These are phyloP conservation scores for Halophytophthora batemanensis DNA, from an alignment of 352 stramenopile genomes.

Conservation along the genomic window DNA sequence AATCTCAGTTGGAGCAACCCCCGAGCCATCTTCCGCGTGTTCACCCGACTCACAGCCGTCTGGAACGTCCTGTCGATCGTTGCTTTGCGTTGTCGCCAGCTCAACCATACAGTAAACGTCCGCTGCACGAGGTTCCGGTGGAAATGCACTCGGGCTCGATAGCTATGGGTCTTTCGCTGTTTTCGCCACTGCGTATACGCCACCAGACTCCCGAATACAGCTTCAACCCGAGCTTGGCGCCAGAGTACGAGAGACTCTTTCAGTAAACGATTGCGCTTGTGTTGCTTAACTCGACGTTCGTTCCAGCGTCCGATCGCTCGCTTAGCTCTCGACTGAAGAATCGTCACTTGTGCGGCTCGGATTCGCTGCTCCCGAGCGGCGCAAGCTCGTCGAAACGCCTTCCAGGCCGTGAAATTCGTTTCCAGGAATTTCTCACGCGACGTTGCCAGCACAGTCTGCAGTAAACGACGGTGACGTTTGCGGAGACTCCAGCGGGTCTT, in stretches of 20 bases:
- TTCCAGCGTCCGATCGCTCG: conserved; percentile 16
- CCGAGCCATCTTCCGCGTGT: conserved; percentile 1
- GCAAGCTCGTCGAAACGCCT: conserved; percentile 1
- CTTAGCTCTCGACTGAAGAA: conserved; percentile 14
- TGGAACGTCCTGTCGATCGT: conserved; percentile 1
- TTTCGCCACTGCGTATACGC: conserved; percentile 7
- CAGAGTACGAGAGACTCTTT: conserved; percentile 14
- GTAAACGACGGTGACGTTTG: conserved; percentile 22
- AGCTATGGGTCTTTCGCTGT: neutral
- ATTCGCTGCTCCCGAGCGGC: neutral
- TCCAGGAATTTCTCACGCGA: conserved; percentile 18
- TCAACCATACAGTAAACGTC: conserved; percentile 9
- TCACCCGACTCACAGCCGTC: neutral
- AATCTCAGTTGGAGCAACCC: conserved; percentile 3
- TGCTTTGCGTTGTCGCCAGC: conserved; percentile 1
- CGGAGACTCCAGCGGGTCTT: conserved; percentile 30
- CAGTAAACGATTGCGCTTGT: conserved; percentile 10
- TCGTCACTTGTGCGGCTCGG: conserved; percentile 1
- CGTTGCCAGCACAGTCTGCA: conserved; percentile 7
- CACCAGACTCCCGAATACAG: conserved; percentile 13
- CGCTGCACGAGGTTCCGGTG: neutral
- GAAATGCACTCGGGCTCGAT: neutral
- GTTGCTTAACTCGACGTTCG: neutral
- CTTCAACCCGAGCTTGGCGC: conserved; percentile 15
- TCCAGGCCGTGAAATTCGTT: conserved; percentile 29